phyloP scores from a whole-genome alignment of 139 green algal species.

The Coelastrella sp. region DNA sequence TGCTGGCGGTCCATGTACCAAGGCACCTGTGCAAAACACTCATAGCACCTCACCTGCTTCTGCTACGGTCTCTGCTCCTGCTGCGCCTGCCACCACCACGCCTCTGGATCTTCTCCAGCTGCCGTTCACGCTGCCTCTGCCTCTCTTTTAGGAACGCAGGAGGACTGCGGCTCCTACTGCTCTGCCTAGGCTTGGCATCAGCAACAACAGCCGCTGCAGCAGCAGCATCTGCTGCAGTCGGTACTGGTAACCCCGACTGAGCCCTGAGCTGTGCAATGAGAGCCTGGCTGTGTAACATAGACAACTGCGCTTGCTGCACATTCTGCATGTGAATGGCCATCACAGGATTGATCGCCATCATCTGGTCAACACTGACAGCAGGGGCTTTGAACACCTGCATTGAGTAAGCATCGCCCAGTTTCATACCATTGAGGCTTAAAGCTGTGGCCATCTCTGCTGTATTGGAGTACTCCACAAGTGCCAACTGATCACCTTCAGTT shows the following conservation, averaged over 20 bases:
- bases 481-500: neutral
- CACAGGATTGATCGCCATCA: conserved; percentile 62
- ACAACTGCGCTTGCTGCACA: conserved; percentile 65
- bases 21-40: no score
- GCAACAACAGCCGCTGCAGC: conserved; percentile 13
- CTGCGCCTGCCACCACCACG: neutral
- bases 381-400: conserved; percentile 43
- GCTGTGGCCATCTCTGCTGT: conserved; percentile 51
- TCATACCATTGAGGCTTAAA: conserved; percentile 61
- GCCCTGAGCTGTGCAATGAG: conserved; percentile 52
- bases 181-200: neutral
- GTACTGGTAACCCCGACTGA: neutral
- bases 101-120: conserved; percentile 1
- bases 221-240: neutral
- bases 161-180: neutral
- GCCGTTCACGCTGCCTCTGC: neutral
- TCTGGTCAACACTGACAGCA: neutral
- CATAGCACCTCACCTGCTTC: neutral
- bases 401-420: conserved; percentile 49
- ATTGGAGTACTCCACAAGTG: conserved; percentile 37
- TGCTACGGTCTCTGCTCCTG: neutral
- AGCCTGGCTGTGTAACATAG: conserved; percentile 62
- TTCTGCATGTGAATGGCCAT: conserved; percentile 71
- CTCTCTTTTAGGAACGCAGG: conserved; percentile 12
- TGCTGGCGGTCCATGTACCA: no score